phyloP scores from a whole-genome alignment of 257 asterid genomes.

The Haberlea rhodopensis region DNA sequence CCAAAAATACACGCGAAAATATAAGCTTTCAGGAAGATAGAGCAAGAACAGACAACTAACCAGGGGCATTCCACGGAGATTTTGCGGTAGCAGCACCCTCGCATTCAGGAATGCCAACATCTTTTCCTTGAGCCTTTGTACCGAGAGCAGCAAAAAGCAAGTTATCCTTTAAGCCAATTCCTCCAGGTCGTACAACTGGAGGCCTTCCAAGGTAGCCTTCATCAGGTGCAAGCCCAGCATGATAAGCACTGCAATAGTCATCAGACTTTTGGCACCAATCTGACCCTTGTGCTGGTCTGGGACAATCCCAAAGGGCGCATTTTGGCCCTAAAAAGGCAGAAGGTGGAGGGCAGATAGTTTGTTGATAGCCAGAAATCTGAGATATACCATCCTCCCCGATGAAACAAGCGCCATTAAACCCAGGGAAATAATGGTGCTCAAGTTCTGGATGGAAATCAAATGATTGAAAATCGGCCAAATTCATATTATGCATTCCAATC shows the following conservation, averaged over 20 bases:
- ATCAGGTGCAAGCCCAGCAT: conserved; percentile 66
- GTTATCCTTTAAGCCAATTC: conserved; percentile 90
- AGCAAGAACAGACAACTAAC: conserved; percentile 33
- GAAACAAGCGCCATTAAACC: conserved; percentile 49
- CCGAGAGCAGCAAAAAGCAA: conserved; percentile 85
- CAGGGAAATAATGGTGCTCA: conserved; percentile 60
- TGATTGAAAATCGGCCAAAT: conserved; percentile 45
- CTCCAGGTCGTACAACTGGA: conserved; percentile 87
- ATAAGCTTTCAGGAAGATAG: conserved; percentile 1
- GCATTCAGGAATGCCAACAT: conserved; percentile 91
- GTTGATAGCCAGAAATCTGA: conserved; percentile 51
- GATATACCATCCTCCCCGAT: conserved; percentile 50
- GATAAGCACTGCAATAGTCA: conserved; percentile 54
- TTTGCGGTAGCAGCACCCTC: conserved; percentile 98
- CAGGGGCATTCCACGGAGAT: conserved; percentile 99
- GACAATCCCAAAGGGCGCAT: conserved; percentile 97
- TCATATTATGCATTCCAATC: conserved; percentile 47
- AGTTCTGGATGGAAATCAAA: conserved; percentile 59
- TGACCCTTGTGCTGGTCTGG: conserved; percentile 51
- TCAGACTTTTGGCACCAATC: conserved; percentile 58
- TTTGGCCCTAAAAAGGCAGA: conserved; percentile 92
- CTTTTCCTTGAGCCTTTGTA: conserved; percentile 80
- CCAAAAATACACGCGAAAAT: conserved; percentile 1
- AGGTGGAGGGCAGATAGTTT: conserved; percentile 79
- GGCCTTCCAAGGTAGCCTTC: conserved; percentile 79